These are phyloP conservation scores for Bothriochloa decipiens DNA, from an alignment of 176 grass and related monocot species.

Conservation along the genomic window DNA sequence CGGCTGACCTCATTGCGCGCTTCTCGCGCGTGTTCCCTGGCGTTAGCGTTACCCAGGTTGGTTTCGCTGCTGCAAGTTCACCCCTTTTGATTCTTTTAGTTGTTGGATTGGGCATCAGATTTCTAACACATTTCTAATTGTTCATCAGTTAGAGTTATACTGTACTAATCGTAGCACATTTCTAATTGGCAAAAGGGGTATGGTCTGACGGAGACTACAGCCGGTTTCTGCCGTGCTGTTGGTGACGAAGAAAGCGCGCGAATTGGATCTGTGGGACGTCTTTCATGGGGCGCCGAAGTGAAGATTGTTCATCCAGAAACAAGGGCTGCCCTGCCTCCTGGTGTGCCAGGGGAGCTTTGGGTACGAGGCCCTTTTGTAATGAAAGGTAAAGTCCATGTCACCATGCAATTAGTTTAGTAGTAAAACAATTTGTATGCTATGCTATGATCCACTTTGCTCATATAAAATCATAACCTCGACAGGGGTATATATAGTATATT, in stretches of 20 bases:
- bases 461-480: no score
- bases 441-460: neutral
- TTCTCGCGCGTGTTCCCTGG: constrained; percentile 42
- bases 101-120: no score
- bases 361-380: constrained; percentile 56
- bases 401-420: neutral
- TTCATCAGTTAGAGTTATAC: no score
- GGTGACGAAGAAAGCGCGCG: constrained; percentile 23
- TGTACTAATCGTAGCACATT: neutral
- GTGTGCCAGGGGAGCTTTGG: constrained; percentile 48
- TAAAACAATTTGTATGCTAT: no score
- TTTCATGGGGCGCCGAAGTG: constrained; percentile 34
- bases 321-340: constrained; percentile 38
- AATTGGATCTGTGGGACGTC: constrained; percentile 45
- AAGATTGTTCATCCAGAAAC: constrained; percentile 59
- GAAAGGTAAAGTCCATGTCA: constrained; percentile 42
- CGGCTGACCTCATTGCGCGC: constrained; percentile 20
- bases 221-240: constrained; percentile 38
- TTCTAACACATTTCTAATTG: no score
- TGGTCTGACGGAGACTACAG: constrained; percentile 54
- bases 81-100: neutral
- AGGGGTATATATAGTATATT: no score
- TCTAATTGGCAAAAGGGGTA: constrained; percentile 52
- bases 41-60: constrained; percentile 32
- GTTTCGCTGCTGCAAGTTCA: neutral